Conservation (phyloP, 2,329 filamentous ascomycete genomes). For the Pleurostoma richardsiae region DNA sequence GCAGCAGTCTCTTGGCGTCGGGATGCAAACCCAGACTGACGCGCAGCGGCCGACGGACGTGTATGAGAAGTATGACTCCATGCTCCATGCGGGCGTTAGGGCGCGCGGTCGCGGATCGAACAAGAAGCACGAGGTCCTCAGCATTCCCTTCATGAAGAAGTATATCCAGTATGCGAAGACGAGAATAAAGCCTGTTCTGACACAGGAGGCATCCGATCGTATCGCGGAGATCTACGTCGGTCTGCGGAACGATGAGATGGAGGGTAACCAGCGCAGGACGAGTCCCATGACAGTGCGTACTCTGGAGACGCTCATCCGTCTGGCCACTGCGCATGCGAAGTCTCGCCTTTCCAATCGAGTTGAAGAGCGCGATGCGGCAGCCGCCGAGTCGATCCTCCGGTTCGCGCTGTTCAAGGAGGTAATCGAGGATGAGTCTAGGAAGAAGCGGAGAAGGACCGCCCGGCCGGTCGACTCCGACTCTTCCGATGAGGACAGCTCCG, state of each 20-base stretch:
- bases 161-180: conserved; percentile 98
- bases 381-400: conserved; percentile 83
- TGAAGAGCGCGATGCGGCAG: conserved; percentile 81
- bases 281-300: conserved; percentile 96
- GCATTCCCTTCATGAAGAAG: conserved; percentile 98
- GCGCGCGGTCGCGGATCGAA: conserved; percentile 68
- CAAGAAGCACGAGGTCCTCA: conserved; percentile 81
- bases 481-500: conserved; percentile 53
- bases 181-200: conserved; percentile 82
- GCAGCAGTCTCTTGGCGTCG: conserved; percentile 80
- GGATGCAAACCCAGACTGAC: conserved; percentile 70
- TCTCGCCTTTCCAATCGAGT: conserved; percentile 81
- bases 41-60: conserved; percentile 77
- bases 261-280: conserved; percentile 88
- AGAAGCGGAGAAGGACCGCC: conserved; percentile 70
- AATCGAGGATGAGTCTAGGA: conserved; percentile 70
- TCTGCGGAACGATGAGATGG: conserved; percentile 91
- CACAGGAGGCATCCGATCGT: conserved; percentile 85
- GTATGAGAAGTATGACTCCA: conserved; percentile 92
- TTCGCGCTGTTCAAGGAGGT: conserved; percentile 98
- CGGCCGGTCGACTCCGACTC: conserved; percentile 51
- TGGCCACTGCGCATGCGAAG: conserved; percentile 94
- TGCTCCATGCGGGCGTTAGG: conserved; percentile 90
- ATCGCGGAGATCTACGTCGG: conserved; percentile 89
- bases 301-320: conserved; percentile 94